Evolutionary conservation across 768 basidiomycete species (phyloP), one percentile per base, ranked within the genome.

Genomic region (Gyrodon lividus): DNA sequence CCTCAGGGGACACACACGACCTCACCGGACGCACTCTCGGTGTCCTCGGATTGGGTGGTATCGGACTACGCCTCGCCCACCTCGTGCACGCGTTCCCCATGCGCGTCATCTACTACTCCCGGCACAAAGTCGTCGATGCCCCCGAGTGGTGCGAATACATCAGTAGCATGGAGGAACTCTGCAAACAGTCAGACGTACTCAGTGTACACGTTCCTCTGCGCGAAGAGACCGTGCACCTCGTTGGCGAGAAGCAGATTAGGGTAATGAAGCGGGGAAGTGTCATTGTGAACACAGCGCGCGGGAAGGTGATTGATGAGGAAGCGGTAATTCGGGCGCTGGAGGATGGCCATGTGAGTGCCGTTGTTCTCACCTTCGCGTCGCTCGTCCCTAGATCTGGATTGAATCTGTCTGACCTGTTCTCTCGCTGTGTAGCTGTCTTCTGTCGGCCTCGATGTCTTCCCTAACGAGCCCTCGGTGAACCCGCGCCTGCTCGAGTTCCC

Each of bases 271-370:
- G 78, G 39, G 88, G 89, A 5, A 78, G 83, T 2, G 77, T 92
- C 47, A 79, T 95, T 61, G 79, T 94, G 54, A 94, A 94, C 68
- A 94, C 92, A 2, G 91, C 92, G 19, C 73, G 94, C n/a, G 94
- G 94, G 10, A 94, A 88, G 62, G 83, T 96, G 22, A 78, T 97
- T 30, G 89, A 96, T 56, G 92, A 96, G 69, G 82, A 80, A 6
- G 94, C 91, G 4, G 75, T 98, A 74, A 88, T 96, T 54, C 78
- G 78, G 24, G 92, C 92, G 20, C 69, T 98, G 46, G 84, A 92
- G 62, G 86, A 87, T 58, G 92, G 92, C 10, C 91, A 96, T 69
- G 92, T 94, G 65, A 64, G 90, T 75, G 19, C 43, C 20, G 9
- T 20, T 33, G 6, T 37, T 43, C 33, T 22, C 16, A 24, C n/a